Conservation (phyloP, 1,139 yeast species). For the Suhomyces taliae region DNA sequence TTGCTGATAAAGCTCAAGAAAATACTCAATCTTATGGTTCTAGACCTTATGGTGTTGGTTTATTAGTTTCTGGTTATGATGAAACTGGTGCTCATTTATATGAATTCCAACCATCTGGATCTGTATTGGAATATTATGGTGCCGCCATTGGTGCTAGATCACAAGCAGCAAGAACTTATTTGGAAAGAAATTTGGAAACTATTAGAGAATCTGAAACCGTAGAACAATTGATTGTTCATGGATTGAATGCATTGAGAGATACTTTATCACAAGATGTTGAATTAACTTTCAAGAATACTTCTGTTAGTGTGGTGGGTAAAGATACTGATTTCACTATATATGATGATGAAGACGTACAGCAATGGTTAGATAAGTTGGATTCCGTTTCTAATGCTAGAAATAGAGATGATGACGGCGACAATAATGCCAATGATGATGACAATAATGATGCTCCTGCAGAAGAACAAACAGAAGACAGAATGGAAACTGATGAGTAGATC, state of each 20-base stretch:
- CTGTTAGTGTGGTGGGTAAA: slow-evolving; percentile 87
- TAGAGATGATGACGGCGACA: slow-evolving; percentile 42
- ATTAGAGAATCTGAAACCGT: slow-evolving; percentile 59
- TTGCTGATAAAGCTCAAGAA: slow-evolving; percentile 96
- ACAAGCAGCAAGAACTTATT: slow-evolving; percentile 94
- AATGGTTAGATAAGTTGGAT: slow-evolving; percentile 71
- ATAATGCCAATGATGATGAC: slow-evolving; percentile 31
- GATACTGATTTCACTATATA: slow-evolving; percentile 71
- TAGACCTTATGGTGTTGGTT: slow-evolving; percentile 97
- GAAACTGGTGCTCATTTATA: slow-evolving; percentile 91
- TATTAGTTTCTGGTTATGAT: slow-evolving; percentile 88
- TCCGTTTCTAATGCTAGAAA: slow-evolving; percentile 55
- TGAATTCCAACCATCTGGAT: slow-evolving; percentile 96
- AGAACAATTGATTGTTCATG: slow-evolving; percentile 81
- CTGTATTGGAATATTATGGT: slow-evolving; percentile 86
- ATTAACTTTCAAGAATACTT: slow-evolving; percentile 77
- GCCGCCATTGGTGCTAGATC: slow-evolving; percentile 98
- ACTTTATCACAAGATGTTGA: slow-evolving; percentile 94
- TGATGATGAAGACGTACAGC: slow-evolving; percentile 85
- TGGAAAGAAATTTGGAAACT: slow-evolving; percentile 78
- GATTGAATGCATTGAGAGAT: slow-evolving; percentile 89
- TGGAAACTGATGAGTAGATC: slow-evolving; percentile 54
- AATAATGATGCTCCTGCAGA: slow-evolving; percentile 15
- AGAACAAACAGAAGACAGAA: slow-evolving; percentile 37
- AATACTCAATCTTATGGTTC: slow-evolving; percentile 96